Evolutionary conservation across 2,329 filamentous ascomycete species (phyloP), one percentile per base, ranked within the genome.

Genomic region (Dactylonectria macrodidyma): DNA sequence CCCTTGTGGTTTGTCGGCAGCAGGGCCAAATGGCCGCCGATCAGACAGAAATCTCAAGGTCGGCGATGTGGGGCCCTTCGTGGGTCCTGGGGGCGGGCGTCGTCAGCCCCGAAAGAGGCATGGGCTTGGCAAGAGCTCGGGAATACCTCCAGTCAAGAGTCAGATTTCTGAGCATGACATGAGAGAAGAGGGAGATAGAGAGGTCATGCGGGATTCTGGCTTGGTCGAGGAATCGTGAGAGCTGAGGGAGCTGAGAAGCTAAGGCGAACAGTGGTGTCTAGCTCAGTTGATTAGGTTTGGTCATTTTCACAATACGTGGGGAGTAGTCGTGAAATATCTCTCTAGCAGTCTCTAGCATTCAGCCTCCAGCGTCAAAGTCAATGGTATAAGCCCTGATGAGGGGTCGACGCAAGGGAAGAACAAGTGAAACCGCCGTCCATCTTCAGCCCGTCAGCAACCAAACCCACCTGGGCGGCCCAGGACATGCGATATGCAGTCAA

Each of bases 71-170:
- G 65, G 65, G 66, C 62, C 62, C 61, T 55, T 51, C 65, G 46
- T 26, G 24, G 46, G 68, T 66, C 68, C 66, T 19, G 59, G 70
- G 56, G 70, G 56, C 67, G 46, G 65, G 66, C 75, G 73, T 75
- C 73, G 73, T 75, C 70, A 75, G 73, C 73, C 71, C 57, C 67
- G 65, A 68, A 59, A 68, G 59, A 71, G 67, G 65, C 71, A 48
- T 67, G 55, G 4, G 19, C 26, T 44, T 44, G 41, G 41, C 41
- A 44, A 44, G 41, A 14, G 41, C 41, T n/a, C 14, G 16, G 41
- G 41, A 44, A 44, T 44, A n/a, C 16, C 41, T 44, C 16, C 16
- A 44, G 14, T 8, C 41, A 44, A n/a, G n/a, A 44, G 14, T n/a
- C 41, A 44, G 41, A 44, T n/a, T 44, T 44, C 41, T 44, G 41